These are phyloP conservation scores for Ceratobasidium papillatum DNA, from an alignment of 1,284 basidiomycete genomes.

Conservation along the genomic window DNA sequence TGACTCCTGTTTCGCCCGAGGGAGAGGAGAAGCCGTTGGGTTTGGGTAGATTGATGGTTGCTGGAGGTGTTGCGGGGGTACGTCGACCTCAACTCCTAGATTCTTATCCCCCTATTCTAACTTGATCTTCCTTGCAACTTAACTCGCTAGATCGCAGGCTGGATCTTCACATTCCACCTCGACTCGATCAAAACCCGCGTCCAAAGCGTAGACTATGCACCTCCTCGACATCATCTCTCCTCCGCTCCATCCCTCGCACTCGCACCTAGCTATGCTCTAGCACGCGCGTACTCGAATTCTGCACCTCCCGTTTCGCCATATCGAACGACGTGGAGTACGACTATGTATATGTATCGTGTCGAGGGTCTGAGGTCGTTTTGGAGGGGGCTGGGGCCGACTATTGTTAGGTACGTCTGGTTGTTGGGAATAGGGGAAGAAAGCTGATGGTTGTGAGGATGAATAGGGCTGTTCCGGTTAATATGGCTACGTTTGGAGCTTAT, in stretches of 20 bases:
- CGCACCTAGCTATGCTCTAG: slow-evolving; percentile 40
- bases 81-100: slow-evolving; percentile 43
- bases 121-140: no score
- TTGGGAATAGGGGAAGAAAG: not conserved
- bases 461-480: slow-evolving; percentile 65
- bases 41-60: slow-evolving; percentile 71
- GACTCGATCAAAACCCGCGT: slow-evolving; percentile 89
- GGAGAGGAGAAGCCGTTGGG: slow-evolving; percentile 50
- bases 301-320: slow-evolving; percentile 55
- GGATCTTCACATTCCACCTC: slow-evolving; percentile 80
- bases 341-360: slow-evolving; percentile 66
- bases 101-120: slow-evolving; percentile 50
- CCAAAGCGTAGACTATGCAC: slow-evolving; percentile 59
- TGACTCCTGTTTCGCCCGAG: slow-evolving; percentile 52
- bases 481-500: slow-evolving; percentile 64
- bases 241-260: slow-evolving; percentile 15
- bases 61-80: slow-evolving; percentile 79
- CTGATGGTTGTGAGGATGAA: no score
- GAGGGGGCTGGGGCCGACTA: slow-evolving; percentile 76
- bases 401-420: slow-evolving; percentile 69
- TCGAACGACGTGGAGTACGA: slow-evolving; percentile 64
- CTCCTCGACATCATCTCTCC: slow-evolving; percentile 7
- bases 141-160: slow-evolving; percentile 59
- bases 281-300: slow-evolving; percentile 34
- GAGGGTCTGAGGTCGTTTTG: slow-evolving; percentile 78